Conservation (phyloP, 73 alveolate genomes). For the Breviolum minutum region DNA sequence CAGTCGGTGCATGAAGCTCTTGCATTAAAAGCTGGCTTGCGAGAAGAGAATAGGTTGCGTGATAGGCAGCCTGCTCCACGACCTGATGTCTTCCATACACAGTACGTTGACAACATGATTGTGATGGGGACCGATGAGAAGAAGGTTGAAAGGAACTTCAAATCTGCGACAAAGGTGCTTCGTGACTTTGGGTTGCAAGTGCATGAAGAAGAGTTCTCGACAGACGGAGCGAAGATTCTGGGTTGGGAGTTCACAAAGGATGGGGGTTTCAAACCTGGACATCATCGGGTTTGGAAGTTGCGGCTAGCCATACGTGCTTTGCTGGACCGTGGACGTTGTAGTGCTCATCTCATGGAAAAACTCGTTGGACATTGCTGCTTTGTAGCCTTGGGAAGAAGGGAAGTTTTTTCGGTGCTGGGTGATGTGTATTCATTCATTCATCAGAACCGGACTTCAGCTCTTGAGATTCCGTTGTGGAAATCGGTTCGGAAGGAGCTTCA, state of each 20-base stretch:
- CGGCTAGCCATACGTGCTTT: constrained; percentile 6
- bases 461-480: neutral
- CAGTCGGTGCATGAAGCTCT: neutral
- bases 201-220: neutral
- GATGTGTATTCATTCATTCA: neutral
- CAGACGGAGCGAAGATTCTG: neutral
- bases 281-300: neutral
- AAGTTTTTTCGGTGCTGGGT: neutral
- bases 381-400: constrained; percentile 17
- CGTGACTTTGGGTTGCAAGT: neutral
- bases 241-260: constrained; percentile 29
- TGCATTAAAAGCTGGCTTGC: neutral
- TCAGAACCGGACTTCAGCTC: neutral
- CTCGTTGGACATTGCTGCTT: constrained; percentile 23
- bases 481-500: neutral
- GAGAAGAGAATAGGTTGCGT: neutral
- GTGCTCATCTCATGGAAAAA: neutral
- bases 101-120: constrained; percentile 43
- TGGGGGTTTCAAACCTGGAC: neutral
- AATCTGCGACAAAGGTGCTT: neutral
- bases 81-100: neutral
- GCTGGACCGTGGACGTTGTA: neutral
- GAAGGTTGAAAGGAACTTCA: neutral
- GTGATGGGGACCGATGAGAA: neutral
- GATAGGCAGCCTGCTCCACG: neutral